Conservation (phyloP, 1,284 basidiomycete species). For the Naganishia liquefaciens region DNA sequence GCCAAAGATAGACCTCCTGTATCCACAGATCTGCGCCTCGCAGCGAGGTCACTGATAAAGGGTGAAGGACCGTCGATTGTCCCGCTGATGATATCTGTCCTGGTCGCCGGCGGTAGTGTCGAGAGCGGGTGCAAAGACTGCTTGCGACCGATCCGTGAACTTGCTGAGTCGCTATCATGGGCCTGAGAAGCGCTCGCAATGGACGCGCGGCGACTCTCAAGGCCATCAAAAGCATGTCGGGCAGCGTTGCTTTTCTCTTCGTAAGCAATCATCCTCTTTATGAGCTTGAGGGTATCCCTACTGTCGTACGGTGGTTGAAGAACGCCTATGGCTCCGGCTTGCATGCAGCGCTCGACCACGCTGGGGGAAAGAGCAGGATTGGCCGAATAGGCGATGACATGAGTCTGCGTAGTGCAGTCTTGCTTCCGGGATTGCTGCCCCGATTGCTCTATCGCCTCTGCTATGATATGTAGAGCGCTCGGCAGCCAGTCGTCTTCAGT, state of each 20-base stretch:
- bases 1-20: slow-evolving; percentile 79
- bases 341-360: slow-evolving; percentile 44
- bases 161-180: neutral
- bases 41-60: slow-evolving; percentile 24
- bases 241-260: slow-evolving; percentile 18
- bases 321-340: slow-evolving; percentile 49
- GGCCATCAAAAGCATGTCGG: slow-evolving; percentile 15
- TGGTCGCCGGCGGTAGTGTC: neutral
- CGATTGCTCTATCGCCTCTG: slow-evolving; percentile 38
- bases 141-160: neutral
- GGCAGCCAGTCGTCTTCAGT: slow-evolving; percentile 51
- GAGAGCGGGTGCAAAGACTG: neutral
- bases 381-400: slow-evolving; percentile 51
- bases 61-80: neutral
- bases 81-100: neutral
- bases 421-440: slow-evolving; percentile 9
- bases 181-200: neutral
- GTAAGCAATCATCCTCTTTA: slow-evolving; percentile 26
- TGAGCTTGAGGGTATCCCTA: slow-evolving; percentile 21
- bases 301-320: slow-evolving; percentile 49
- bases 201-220: neutral
- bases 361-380: slow-evolving; percentile 43
- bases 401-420: neutral
- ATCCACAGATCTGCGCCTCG: slow-evolving; percentile 73
- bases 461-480: slow-evolving; percentile 43